Percentiles rank a stretch among this genome's conserved stretches.
Evolutionary conservation across 1,139 yeast species (phyloP).

Genomic region (Tardiomyces digboiensis): DNA sequence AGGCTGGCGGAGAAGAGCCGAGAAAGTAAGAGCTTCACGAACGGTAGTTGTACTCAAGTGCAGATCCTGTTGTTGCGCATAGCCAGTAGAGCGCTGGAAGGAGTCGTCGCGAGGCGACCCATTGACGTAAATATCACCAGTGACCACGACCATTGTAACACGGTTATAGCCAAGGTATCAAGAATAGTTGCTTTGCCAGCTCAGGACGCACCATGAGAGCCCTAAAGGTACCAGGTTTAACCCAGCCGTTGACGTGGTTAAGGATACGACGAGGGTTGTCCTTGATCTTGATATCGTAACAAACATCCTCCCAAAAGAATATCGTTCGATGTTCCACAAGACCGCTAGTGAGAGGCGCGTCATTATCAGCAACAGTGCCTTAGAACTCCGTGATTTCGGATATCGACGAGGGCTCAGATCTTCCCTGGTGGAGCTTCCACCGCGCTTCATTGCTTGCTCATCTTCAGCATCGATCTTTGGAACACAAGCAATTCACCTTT

Average conservation of each 20-base stretch:
- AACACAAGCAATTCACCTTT: slow-evolving; percentile 76
- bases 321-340: slow-evolving; percentile 24
- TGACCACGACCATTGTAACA: slow-evolving; percentile 68
- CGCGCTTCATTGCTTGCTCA: slow-evolving; percentile 20
- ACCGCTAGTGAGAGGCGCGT: slow-evolving; percentile 12
- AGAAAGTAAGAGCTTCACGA: slow-evolving; percentile 64
- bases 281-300: slow-evolving; percentile 64
- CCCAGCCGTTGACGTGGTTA: slow-evolving; percentile 74
- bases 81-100: slow-evolving; percentile 76
- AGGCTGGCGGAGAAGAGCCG: slow-evolving; percentile 75
- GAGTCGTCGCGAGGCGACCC: slow-evolving; percentile 59
- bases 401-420: slow-evolving; percentile 14
- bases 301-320: slow-evolving; percentile 77
- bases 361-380: slow-evolving; percentile 12
- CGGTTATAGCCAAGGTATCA: slow-evolving; percentile 71
- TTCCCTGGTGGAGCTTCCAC: slow-evolving; percentile 17
- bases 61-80: slow-evolving; percentile 76
- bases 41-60: slow-evolving; percentile 70
- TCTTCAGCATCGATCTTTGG: slow-evolving; percentile 33
- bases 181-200: slow-evolving; percentile 77
- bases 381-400: slow-evolving; percentile 10
- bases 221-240: slow-evolving; percentile 65
- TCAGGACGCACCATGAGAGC: slow-evolving; percentile 83
- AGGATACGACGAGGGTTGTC: slow-evolving; percentile 45
- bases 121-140: slow-evolving; percentile 69